Evolutionary conservation across 352 stramenopile genomes (phyloP), one percentile per base, ranked within the genome.

Genomic region (Globisporangium ultimum): DNA sequence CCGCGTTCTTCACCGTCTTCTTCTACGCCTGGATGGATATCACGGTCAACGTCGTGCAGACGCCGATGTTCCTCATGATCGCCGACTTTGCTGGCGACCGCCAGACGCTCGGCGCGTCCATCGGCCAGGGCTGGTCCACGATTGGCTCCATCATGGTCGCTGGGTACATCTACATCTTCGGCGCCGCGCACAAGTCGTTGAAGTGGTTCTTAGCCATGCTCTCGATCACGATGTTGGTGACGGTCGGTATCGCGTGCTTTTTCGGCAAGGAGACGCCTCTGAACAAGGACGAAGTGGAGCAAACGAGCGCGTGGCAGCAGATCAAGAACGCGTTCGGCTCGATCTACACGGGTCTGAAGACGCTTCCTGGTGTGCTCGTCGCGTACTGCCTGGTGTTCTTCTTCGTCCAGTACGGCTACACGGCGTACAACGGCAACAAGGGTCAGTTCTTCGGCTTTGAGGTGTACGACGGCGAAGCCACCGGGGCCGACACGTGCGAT

Each of bases 181-280:
- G 70, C 14, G 53, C 67, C 13, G 70, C 67, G 7, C 55, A 74
- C 34, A 42, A 60, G 24, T 61, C 60, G 13, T 40, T 78, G 2
- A 45, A 49, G 12, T 67, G 28, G 49, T 78, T 78, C 58, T 38
- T 78, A 2, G 60, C 34, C 11, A 76, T 78, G 70, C 56, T 78
- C 18, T 38, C 70, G 0, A 53, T 61, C 6, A 54, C 58, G 18
- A 64, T 76, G 50, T 13, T 72, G 8, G 60, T 71, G 14, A 45
- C 36, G 24, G 24, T 32, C 24, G 24, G 24, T 1, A n/a, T 58
- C 3, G 64, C 61, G 13, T 74, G 66, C 54, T 24, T 48, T n/a
- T 22, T 60, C 10, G 62, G 53, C 21, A 51, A 58, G 47, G 66
- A 73, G 51, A 46, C 14, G 32, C 57, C 61, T n/a, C 48, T 60